phyloP scores from a whole-genome alignment of 768 basidiomycete species.

The Stropharia rugosoannulata region DNA sequence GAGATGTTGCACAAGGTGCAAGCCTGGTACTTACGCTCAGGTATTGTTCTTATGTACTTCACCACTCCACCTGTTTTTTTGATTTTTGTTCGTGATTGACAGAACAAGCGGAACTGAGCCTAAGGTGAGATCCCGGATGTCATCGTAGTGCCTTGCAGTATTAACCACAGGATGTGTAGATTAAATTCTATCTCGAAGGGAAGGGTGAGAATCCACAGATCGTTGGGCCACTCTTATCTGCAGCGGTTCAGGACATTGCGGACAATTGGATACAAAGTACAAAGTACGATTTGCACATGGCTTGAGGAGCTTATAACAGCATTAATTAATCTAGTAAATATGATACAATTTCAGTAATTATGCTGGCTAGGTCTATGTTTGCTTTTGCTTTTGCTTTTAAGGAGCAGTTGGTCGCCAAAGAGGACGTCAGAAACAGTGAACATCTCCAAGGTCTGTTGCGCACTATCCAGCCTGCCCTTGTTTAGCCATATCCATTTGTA shows the following conservation, averaged over 20 bases:
- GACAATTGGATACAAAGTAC: conserved; percentile 68
- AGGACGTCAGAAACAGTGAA: conserved; percentile 30
- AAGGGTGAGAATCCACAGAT: conserved; percentile 49
- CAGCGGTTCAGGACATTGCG: conserved; percentile 60
- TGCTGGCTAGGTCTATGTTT: not conserved
- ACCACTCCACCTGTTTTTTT: not conserved
- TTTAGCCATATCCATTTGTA: conserved; percentile 55
- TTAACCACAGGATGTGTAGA: conserved; percentile 34
- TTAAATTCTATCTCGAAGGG: conserved; percentile 91
- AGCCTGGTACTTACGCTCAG: conserved; percentile 69
- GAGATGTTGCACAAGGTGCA: conserved; percentile 34
- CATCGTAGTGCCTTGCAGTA: not conserved
- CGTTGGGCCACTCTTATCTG: conserved; percentile 49
- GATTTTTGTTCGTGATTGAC: not conserved
- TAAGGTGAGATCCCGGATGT: conserved; percentile 49
- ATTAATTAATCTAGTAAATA: not conserved
- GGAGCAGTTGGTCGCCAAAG: conserved; percentile 39
- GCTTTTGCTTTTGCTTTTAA: not conserved
- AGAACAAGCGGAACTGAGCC: conserved; percentile 92
- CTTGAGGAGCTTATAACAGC: conserved; percentile 1
- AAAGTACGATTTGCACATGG: conserved; percentile 29
- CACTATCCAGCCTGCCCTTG: conserved; percentile 16
- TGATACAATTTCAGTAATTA: not conserved
- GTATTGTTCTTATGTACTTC: conserved; percentile 29
- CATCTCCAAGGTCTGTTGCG: conserved; percentile 26